Percentiles rank a stretch among this genome's conserved stretches.
Conservation (phyloP, 768 basidiomycete genomes). For the Rhizopogon sp. region DNA sequence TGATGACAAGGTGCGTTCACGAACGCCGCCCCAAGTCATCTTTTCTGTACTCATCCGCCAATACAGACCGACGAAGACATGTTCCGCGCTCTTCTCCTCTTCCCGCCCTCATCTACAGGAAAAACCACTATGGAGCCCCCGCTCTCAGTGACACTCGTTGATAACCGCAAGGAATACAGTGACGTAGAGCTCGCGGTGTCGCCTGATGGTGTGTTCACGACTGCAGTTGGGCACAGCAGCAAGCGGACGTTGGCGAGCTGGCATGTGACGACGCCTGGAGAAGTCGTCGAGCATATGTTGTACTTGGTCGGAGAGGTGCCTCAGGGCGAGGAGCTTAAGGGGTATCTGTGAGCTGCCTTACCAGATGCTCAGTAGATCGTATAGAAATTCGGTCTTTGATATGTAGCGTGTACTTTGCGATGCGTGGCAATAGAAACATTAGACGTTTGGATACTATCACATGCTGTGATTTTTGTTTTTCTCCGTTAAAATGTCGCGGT, state of each 20-base stretch:
- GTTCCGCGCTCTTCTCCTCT: slow-evolving; percentile 85
- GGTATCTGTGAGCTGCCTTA: background rate
- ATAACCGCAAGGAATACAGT: slow-evolving; percentile 12
- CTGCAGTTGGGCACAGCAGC: slow-evolving; percentile 85
- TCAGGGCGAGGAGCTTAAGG: background rate
- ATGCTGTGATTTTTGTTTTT: too few relatives aligned
- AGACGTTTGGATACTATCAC: too few relatives aligned
- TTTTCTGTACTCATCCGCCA: background rate
- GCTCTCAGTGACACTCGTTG: slow-evolving; percentile 40
- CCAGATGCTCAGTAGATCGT: too few relatives aligned
- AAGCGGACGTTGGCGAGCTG: slow-evolving; percentile 89
- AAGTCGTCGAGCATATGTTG: slow-evolving; percentile 80
- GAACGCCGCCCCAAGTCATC: background rate
- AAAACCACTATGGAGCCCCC: slow-evolving; percentile 52
- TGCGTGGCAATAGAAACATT: background rate
- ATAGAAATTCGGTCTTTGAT: too few relatives aligned
- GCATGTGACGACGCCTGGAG: slow-evolving; percentile 87
- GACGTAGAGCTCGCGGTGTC: slow-evolving; percentile 58
- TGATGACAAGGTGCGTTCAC: slow-evolving; percentile 78
- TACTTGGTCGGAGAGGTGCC: slow-evolving; percentile 43
- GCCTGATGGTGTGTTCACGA: slow-evolving; percentile 79
- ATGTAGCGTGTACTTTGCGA: too few relatives aligned
- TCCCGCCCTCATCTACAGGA: slow-evolving; percentile 33
- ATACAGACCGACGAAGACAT: slow-evolving; percentile 95
- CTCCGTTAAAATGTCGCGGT: too few relatives aligned